Conservation (phyloP, 2,329 filamentous ascomycete species). For the Penicillium sp. region DNA sequence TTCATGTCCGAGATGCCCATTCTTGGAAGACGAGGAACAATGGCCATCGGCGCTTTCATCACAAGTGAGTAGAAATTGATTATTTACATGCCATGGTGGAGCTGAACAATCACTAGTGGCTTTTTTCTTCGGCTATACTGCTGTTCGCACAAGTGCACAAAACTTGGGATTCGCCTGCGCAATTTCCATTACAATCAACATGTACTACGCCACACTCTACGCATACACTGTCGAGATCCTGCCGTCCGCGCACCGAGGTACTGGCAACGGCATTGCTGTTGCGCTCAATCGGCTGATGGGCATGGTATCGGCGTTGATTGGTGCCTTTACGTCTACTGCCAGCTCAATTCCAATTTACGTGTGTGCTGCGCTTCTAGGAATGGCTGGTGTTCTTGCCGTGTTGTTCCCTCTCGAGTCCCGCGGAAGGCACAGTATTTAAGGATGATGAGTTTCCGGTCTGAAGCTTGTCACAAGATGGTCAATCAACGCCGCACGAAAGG, state of each 20-base stretch:
- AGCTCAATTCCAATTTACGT: constrained; percentile 36
- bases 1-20: constrained; percentile 65
- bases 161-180: constrained; percentile 72
- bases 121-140: constrained; percentile 77
- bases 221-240: constrained; percentile 63
- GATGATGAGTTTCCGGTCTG: neutral
- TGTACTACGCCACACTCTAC: constrained; percentile 71
- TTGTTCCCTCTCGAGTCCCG: constrained; percentile 30
- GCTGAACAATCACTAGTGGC: constrained; percentile 50
- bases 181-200: constrained; percentile 70
- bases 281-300: constrained; percentile 36
- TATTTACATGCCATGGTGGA: neutral
- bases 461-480: neutral
- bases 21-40: constrained; percentile 68
- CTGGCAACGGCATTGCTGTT: constrained; percentile 36
- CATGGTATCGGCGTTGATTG: constrained; percentile 33
- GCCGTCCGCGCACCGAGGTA: constrained; percentile 36
- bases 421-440: constrained; percentile 7
- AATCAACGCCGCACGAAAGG: neutral
- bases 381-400: constrained; percentile 26
- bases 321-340: constrained; percentile 28
- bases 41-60: constrained; percentile 68
- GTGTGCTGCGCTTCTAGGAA: constrained; percentile 32
- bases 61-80: constrained; percentile 41
- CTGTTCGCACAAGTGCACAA: constrained; percentile 65